These are phyloP conservation scores for Hamamelis virginiana DNA, from an alignment of 164 flowering plant species.

Conservation along the genomic window DNA sequence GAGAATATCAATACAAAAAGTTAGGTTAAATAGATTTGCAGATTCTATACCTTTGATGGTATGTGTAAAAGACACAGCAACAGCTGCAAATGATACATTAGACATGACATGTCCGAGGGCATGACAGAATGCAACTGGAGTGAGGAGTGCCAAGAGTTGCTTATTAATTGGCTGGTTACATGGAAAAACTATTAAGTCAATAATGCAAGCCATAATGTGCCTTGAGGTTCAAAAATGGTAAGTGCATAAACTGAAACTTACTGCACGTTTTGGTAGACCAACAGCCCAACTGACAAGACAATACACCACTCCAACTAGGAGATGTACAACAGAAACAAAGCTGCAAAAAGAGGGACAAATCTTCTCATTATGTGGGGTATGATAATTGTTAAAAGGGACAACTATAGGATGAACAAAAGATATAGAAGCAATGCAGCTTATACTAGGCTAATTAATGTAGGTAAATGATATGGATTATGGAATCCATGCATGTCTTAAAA, in stretches of 20 bases:
- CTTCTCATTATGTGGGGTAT: neutral
- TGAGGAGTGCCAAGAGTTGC: slow-evolving; percentile 46
- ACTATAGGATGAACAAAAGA: neutral
- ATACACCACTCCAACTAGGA: slow-evolving; percentile 63
- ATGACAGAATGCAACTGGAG: slow-evolving; percentile 65
- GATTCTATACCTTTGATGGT: slow-evolving; percentile 52
- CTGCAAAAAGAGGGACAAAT: slow-evolving; percentile 24
- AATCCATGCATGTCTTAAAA: neutral
- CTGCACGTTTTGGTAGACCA: slow-evolving; percentile 68
- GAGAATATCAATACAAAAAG: neutral
- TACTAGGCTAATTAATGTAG: neutral
- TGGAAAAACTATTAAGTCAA: neutral
- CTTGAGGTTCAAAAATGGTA: neutral
- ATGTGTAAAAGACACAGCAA: slow-evolving; percentile 70
- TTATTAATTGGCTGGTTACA: slow-evolving; percentile 50
- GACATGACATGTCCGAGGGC: slow-evolving; percentile 75
- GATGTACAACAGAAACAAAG: slow-evolving; percentile 64
- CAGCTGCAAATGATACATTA: slow-evolving; percentile 74
- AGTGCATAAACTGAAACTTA: slow-evolving; percentile 26
- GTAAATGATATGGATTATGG: neutral
- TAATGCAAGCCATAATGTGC: neutral
- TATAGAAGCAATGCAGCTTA: too few species aligned
- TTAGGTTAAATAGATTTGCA: neutral
- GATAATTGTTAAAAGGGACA: neutral
- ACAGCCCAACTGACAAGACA: slow-evolving; percentile 56